Evolutionary conservation across 306 rosid genomes (phyloP), one percentile per base, ranked within the genome.

Genomic region (Boehmeria nivea): DNA sequence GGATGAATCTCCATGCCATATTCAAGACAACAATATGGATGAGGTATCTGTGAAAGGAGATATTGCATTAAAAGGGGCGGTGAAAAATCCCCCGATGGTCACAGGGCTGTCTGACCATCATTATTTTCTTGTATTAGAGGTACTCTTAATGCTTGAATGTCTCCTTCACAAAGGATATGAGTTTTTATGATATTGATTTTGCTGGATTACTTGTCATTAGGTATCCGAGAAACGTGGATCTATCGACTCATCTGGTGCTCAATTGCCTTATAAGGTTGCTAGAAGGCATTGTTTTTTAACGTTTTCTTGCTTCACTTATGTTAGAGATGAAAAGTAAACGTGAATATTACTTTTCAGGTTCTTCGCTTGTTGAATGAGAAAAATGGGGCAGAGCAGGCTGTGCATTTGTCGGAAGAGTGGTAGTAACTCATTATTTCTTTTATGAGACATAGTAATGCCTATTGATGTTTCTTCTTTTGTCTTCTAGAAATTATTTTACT

Each of bases 61-160:
- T 56, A 64, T 44, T 53, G 54, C 66, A 4, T 64, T 34, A 12
- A 74, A 67, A 68, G 63, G 50, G 55, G 65, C 65, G 3, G 55
- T 37, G 16, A 26, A 63, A 28, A 42, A 54, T 55, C 43, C 39
- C 14, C 69, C 60, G 27, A 37, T 67, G 20, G 60, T 15, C 17
- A 31, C 24, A 22, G 34, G 43, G 50, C 68, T 44, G 53, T 60
- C 59, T 52, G 52, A 71, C 61, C 23, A 55, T 65, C 69, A 49
- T 63, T 71, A 23, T 82, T 90, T 78, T 64, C 81, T 90, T 72
- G 98, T 87, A 54, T 71, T 90, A 79, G 95, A 90, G 98, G 98
- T 90, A 76, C 67, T 68, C 54, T 61, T 49, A 28, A 42, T 43
- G 33, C 54, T n/a, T n/a, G n/a, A n/a, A n/a, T n/a, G n/a, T n/a